These are phyloP conservation scores for Sporothrix mexicana DNA, from an alignment of 2,329 filamentous ascomycete genomes.

Conservation along the genomic window DNA sequence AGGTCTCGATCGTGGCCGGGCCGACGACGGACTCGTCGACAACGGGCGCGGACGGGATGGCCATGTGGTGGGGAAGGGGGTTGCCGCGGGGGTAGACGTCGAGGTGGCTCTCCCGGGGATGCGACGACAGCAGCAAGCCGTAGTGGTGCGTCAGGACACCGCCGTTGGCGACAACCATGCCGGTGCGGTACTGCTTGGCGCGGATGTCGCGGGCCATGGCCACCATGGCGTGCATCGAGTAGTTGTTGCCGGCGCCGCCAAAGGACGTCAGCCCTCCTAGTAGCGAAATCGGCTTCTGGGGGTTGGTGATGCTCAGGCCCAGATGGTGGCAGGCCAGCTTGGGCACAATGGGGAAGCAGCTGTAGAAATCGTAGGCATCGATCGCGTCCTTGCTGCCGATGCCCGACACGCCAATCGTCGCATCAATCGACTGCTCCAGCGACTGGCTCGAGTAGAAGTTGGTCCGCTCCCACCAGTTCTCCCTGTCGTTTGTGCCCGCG, in stretches of 20 bases:
- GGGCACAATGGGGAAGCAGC: slow-evolving; percentile 35
- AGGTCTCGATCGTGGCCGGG: slow-evolving; percentile 30
- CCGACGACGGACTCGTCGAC: slow-evolving; percentile 23
- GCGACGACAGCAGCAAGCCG: slow-evolving; percentile 20
- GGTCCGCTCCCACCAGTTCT: slow-evolving; percentile 32
- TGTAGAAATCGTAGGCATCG: slow-evolving; percentile 34
- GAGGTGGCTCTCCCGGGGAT: neutral
- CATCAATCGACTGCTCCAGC: slow-evolving; percentile 30
- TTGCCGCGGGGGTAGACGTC: slow-evolving; percentile 30
- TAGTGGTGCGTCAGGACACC: slow-evolving; percentile 34
- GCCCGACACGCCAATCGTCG: slow-evolving; percentile 28
- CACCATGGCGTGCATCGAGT: slow-evolving; percentile 35
- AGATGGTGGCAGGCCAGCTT: slow-evolving; percentile 34
- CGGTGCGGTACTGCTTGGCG: slow-evolving; percentile 4
- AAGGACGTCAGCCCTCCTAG: slow-evolving; percentile 34
- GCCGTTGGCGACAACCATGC: slow-evolving; percentile 34
- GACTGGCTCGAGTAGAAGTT: slow-evolving; percentile 32
- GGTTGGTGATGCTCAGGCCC: slow-evolving; percentile 23
- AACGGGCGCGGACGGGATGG: neutral
- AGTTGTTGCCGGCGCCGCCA: slow-evolving; percentile 37
- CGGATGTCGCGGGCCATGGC: slow-evolving; percentile 32
- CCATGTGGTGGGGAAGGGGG: slow-evolving; percentile 26
- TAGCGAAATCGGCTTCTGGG: slow-evolving; percentile 30
- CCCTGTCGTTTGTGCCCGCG: slow-evolving; percentile 32
- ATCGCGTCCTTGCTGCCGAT: slow-evolving; percentile 15